Conservation (phyloP, 495 filamentous ascomycete genomes). For the Penicillium macrosclerotiorum region DNA sequence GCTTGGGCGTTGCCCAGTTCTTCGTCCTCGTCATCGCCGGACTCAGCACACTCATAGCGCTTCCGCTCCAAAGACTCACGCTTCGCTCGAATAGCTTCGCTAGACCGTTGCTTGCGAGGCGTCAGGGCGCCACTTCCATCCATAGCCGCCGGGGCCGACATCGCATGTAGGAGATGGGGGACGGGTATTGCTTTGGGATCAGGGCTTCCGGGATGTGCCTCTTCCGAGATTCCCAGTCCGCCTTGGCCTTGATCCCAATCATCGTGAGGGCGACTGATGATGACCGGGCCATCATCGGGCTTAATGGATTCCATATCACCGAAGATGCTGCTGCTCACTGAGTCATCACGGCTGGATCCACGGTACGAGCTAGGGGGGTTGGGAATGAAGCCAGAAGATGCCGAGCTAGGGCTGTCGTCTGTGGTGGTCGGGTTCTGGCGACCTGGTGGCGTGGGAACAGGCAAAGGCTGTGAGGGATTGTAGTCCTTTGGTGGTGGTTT, state of each 20-base stretch:
- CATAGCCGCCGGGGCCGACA: constrained; percentile 66
- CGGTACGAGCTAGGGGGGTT: constrained; percentile 71
- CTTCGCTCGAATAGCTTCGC: constrained; percentile 74
- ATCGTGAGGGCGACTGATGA: constrained; percentile 67
- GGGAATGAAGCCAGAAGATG: constrained; percentile 70
- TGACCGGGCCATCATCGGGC: constrained; percentile 74
- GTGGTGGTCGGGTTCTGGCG: constrained; percentile 59
- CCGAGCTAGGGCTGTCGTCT: constrained; percentile 84
- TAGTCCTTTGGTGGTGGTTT: constrained; percentile 66
- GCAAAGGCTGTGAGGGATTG: constrained; percentile 43
- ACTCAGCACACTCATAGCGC: constrained; percentile 75
- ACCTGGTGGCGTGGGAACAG: constrained; percentile 58
- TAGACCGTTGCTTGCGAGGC: constrained; percentile 67
- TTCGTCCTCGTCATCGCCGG: constrained; percentile 90
- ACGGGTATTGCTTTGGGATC: constrained; percentile 37
- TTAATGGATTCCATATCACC: constrained; percentile 78
- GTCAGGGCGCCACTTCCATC: constrained; percentile 45
- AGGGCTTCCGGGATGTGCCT: constrained; percentile 23
- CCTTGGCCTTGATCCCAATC: constrained; percentile 70
- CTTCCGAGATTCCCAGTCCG: constrained; percentile 66
- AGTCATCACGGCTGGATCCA: constrained; percentile 77
- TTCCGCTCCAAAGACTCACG: constrained; percentile 73
- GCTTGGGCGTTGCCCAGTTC: constrained; percentile 66
- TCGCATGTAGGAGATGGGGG: constrained; percentile 58
- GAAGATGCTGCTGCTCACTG: constrained; percentile 80